Conservation (phyloP, 2,329 filamentous ascomycete genomes). For the Colletotrichum somersetense region DNA sequence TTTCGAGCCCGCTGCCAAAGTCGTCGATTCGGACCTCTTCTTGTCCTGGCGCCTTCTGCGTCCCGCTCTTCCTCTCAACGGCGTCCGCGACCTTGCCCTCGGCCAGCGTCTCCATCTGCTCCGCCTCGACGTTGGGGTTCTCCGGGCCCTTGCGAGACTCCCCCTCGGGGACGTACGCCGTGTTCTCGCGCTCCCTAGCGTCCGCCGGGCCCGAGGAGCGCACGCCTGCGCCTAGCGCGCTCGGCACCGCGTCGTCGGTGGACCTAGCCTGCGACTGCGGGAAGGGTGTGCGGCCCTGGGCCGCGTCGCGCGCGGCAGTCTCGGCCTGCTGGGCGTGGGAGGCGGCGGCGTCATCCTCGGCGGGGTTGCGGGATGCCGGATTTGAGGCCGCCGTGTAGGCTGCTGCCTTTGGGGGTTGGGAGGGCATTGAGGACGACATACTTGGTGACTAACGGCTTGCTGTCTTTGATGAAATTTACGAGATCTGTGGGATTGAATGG, state of each 20-base stretch:
- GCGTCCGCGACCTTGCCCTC: conserved; percentile 47
- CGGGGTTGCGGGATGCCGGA: conserved; percentile 24
- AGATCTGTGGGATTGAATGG: not conserved
- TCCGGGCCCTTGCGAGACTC: conserved; percentile 9
- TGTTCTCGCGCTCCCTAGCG: conserved; percentile 40
- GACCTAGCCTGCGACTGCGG: conserved; percentile 21
- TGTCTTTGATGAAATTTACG: not conserved
- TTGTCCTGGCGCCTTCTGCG: conserved; percentile 43
- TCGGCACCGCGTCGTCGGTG: conserved; percentile 41
- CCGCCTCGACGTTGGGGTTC: conserved; percentile 45
- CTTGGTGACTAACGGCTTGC: not conserved
- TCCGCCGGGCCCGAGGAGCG: conserved; percentile 43
- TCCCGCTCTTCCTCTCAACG: conserved; percentile 45
- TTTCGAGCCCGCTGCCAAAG: conserved; percentile 43
- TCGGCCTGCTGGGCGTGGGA: conserved; percentile 5
- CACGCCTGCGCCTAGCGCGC: conserved; percentile 42
- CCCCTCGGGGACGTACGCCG: conserved; percentile 18
- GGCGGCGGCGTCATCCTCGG: conserved; percentile 23
- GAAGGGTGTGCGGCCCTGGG: conserved; percentile 35
- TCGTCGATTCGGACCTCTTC: conserved; percentile 42
- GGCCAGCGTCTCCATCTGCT: conserved; percentile 45
- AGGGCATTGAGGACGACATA: conserved; percentile 29
- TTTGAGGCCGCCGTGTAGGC: conserved; percentile 34
- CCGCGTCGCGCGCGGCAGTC: conserved; percentile 23
- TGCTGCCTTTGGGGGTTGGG: conserved; percentile 34